These are phyloP conservation scores for Phytophthora multivora DNA, from an alignment of 352 stramenopile genomes.

Conservation along the genomic window DNA sequence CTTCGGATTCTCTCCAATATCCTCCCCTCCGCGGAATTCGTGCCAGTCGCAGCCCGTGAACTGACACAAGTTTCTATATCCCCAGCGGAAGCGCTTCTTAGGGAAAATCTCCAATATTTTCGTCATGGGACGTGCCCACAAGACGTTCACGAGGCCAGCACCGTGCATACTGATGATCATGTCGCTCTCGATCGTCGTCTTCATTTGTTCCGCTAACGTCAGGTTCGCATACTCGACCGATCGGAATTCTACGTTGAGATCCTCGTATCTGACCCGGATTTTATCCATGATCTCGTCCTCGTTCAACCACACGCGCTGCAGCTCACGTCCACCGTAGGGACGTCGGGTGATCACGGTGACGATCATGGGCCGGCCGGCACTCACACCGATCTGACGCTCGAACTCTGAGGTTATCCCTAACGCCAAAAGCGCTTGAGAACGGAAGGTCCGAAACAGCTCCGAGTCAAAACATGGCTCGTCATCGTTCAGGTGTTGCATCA, in stretches of 20 bases:
- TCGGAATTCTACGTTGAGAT: constrained; percentile 46
- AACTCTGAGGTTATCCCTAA: constrained; percentile 33
- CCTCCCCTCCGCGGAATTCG: constrained; percentile 50
- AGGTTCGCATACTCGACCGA: constrained; percentile 71
- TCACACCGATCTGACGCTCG: constrained; percentile 27
- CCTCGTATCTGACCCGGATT: constrained; percentile 51
- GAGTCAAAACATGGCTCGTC: constrained; percentile 61
- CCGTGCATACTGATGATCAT: constrained; percentile 87
- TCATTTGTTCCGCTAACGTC: constrained; percentile 67
- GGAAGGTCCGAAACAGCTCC: constrained; percentile 58
- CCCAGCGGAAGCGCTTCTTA: constrained; percentile 51
- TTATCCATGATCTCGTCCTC: constrained; percentile 54
- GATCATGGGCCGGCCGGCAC: constrained; percentile 23
- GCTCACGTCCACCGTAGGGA: constrained; percentile 46
- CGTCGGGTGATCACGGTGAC: constrained; percentile 69
- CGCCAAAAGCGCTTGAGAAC: constrained; percentile 33
- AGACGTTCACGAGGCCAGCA: constrained; percentile 77
- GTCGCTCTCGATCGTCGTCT: constrained; percentile 62
- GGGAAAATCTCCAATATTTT: constrained; percentile 82
- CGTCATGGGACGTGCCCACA: constrained; percentile 60
- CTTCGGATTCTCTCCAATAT: constrained; percentile 26
- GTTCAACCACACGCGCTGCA: constrained; percentile 73
- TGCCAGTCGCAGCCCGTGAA: constrained; percentile 73
- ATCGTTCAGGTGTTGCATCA: constrained; percentile 78
- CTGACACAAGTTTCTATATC: constrained; percentile 81